These are phyloP conservation scores for Colletotrichum cordylinicola DNA, from an alignment of 2,329 filamentous ascomycete genomes.

Conservation along the genomic window DNA sequence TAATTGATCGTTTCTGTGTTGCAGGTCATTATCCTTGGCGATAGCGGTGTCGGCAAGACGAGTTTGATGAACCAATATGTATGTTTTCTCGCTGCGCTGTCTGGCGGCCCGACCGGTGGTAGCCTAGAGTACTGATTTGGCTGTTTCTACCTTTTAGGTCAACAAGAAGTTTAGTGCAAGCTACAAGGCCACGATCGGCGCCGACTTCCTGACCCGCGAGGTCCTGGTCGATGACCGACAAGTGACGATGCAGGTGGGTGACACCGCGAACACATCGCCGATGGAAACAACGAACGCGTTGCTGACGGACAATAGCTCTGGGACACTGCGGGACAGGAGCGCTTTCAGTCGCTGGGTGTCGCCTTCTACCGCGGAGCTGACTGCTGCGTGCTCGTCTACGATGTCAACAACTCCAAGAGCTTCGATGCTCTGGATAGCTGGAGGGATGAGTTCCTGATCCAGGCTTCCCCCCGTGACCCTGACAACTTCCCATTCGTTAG, in stretches of 20 bases:
- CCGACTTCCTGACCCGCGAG: conserved; percentile 98
- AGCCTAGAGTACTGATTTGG: background rate
- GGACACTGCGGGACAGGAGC: conserved; percentile 97
- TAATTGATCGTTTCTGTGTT: conserved; percentile 10
- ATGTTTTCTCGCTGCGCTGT: conserved; percentile 42
- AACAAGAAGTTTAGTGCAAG: conserved; percentile 99
- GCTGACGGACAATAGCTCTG: conserved; percentile 69
- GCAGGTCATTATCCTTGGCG: conserved; percentile 97
- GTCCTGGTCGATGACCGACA: conserved; percentile 96
- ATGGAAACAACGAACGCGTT: background rate
- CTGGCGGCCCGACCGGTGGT: background rate
- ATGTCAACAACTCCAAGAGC: conserved; percentile 99
- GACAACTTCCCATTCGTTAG: conserved; percentile 97
- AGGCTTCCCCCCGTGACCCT: conserved; percentile 93
- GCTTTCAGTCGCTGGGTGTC: conserved; percentile 95
- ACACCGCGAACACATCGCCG: conserved; percentile 30
- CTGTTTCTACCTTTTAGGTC: conserved; percentile 66
- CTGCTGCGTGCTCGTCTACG: conserved; percentile 97
- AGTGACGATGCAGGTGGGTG: conserved; percentile 90
- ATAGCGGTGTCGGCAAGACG: conserved; percentile 98
- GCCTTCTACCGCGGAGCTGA: conserved; percentile 98
- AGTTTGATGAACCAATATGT: conserved; percentile 99
- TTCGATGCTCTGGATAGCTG: conserved; percentile 98
- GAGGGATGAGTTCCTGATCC: conserved; percentile 97
- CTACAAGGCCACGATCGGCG: conserved; percentile 99